Evolutionary conservation across 2,329 filamentous ascomycete species (phyloP).

Genomic region (Pseudodiploospora longispora): DNA sequence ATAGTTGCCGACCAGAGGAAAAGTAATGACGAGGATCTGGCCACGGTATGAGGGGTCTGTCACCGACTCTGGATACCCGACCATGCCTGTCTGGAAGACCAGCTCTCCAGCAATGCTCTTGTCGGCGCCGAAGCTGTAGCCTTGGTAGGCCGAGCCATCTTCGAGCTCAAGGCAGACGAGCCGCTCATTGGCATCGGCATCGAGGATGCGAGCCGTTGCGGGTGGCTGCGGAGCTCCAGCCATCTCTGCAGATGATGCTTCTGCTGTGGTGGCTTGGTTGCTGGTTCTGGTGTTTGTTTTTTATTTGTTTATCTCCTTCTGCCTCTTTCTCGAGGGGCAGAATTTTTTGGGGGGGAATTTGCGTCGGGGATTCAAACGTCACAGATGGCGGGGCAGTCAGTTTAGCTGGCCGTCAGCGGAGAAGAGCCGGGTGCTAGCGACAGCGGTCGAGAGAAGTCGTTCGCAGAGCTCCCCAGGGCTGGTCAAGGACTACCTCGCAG

Average conservation of each 20-base stretch:
- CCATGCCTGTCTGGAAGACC: conserved; percentile 99
- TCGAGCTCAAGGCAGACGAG: conserved; percentile 84
- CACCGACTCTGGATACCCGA: conserved; percentile 92
- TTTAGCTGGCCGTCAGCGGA: conserved; percentile 14
- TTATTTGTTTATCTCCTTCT: conserved; percentile 1
- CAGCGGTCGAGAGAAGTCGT: conserved; percentile 28
- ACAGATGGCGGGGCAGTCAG: conserved; percentile 21
- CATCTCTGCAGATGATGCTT: conserved; percentile 18
- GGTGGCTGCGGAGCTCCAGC: conserved; percentile 36
- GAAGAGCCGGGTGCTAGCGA: conserved; percentile 23
- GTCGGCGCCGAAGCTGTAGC: conserved; percentile 91
- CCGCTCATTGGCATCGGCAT: conserved; percentile 42
- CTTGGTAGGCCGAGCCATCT: conserved; percentile 85
- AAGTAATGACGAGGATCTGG: conserved; percentile 94
- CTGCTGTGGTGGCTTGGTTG: not conserved
- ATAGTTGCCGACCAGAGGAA: conserved; percentile 94
- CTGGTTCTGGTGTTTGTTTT: not conserved
- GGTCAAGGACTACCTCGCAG: conserved; percentile 29
- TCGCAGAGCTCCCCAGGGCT: conserved; percentile 29
- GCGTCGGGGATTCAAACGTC: conserved; percentile 2
- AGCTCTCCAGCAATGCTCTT: conserved; percentile 94
- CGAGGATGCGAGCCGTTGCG: conserved; percentile 52
- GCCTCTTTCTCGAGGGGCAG: not conserved
- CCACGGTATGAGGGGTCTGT: conserved; percentile 83
- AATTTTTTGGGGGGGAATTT: conserved; percentile 7